Evolutionary conservation across 345 rosid genomes (phyloP), one percentile per base, ranked within the genome.

Genomic region (Hypericum perforatum): DNA sequence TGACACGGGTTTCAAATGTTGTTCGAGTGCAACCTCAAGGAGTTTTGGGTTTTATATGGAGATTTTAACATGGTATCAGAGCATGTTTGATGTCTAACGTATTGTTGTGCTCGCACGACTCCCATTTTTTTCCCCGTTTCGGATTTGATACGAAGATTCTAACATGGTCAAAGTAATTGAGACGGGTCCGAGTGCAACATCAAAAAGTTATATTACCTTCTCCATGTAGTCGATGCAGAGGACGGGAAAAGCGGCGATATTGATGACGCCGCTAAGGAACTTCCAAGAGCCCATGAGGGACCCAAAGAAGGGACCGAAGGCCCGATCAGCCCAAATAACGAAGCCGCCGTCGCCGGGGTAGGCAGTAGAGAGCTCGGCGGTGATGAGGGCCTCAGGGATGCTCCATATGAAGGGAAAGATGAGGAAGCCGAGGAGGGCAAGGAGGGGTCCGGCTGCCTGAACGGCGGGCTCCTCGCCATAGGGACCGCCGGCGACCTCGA

Each of bases 401-500:
- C 89, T 80, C 94, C 97, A 86, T 16, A 90, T 77, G 73, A 86
- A 89, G 15, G 94, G 97, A 60, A 82, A 90, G 13, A 84, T 50
- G 4, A 80, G 68, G 71, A 86, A 86, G 6, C 95, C 94, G 0
- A 84, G 76, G 38, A 84, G 41, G 11, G 94, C 85, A 0, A 67
- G 63, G 22, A 86, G 80, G 6, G 95, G 90, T 0, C 95, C 95
- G 0, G 82, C 90, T 6, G 95, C 97, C 47, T 71, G 64, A 37
- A 84, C 94, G 0, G 94, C 84, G 0, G 88, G 81, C 50, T 84
- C 97, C 68, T 82, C 94, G 0, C 95, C 90, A 9, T 70, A 84
- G 0, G 97, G 91, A 2, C 95, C 95, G 1, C 97, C 90, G 0
- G 94, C 84, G n/a, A 86, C 97, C 70, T 89, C 94, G 43, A 89